Conservation (phyloP, 2,329 filamentous ascomycete species). For the Cryphonectria naterciae region DNA sequence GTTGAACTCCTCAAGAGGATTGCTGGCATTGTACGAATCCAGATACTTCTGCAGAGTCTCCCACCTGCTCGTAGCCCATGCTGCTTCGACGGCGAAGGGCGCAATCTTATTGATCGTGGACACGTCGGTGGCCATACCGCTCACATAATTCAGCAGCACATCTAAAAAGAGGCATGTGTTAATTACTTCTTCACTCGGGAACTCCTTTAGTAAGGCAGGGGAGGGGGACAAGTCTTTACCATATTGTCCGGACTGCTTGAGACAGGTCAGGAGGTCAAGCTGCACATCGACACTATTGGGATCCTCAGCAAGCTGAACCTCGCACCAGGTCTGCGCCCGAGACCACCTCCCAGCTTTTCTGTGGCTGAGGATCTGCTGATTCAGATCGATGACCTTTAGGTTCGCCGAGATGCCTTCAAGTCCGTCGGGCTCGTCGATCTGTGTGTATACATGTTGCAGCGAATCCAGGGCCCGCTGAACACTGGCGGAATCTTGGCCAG, state of each 20-base stretch:
- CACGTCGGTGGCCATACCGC: slow-evolving; percentile 66
- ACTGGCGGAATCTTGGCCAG: slow-evolving; percentile 53
- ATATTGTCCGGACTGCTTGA: slow-evolving; percentile 95
- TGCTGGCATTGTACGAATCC: slow-evolving; percentile 53
- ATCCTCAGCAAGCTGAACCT: slow-evolving; percentile 80
- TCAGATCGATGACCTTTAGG: slow-evolving; percentile 82
- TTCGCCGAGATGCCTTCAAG: slow-evolving; percentile 92
- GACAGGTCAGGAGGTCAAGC: slow-evolving; percentile 80
- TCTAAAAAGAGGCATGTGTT: slow-evolving; percentile 52
- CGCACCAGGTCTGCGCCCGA: slow-evolving; percentile 96
- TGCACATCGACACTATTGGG: slow-evolving; percentile 79
- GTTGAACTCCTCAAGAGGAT: slow-evolving; percentile 72
- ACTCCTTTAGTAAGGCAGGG: not conserved
- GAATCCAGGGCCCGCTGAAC: slow-evolving; percentile 72
- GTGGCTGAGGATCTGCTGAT: slow-evolving; percentile 92
- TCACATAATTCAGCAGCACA: slow-evolving; percentile 83
- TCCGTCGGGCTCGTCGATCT: slow-evolving; percentile 97
- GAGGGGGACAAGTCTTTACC: slow-evolving; percentile 58
- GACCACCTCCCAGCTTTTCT: slow-evolving; percentile 92
- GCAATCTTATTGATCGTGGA: slow-evolving; percentile 66
- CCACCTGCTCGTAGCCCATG: slow-evolving; percentile 89
- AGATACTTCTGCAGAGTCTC: slow-evolving; percentile 72
- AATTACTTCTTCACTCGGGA: not conserved
- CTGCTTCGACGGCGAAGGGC: slow-evolving; percentile 86
- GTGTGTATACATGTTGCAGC: slow-evolving; percentile 91